These are phyloP conservation scores for Claviceps africana DNA, from an alignment of 2,329 filamentous ascomycete species.

Conservation along the genomic window DNA sequence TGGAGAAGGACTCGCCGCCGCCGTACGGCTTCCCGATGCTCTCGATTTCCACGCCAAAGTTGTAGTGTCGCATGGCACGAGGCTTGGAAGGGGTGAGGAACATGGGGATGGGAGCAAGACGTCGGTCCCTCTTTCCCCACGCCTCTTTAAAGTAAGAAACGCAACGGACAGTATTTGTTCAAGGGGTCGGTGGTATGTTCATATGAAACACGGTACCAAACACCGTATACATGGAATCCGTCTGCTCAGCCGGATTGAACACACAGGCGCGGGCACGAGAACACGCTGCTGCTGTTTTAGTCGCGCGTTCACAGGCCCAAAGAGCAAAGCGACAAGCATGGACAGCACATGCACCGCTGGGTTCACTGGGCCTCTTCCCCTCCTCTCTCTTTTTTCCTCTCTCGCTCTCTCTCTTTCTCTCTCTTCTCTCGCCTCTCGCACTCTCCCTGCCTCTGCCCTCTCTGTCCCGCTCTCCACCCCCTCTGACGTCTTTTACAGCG, in stretches of 20 bases:
- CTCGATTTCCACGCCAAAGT: constrained; percentile 27
- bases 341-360: background rate
- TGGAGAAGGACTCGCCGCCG: constrained; percentile 21
- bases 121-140: background rate
- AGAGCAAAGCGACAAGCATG: background rate
- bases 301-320: background rate
- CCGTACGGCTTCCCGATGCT: constrained; percentile 24
- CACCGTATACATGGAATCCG: background rate
- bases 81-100: background rate
- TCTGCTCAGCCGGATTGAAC: background rate
- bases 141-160: background rate
- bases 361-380: background rate
- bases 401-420: too few species aligned
- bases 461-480: too few species aligned
- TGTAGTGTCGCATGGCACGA: constrained; percentile 18
- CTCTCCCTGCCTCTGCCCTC: too few species aligned
- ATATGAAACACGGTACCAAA: background rate
- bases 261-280: background rate
- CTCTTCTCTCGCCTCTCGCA: too few species aligned
- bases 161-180: background rate
- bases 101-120: background rate
- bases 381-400: background rate
- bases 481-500: background rate
- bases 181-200: background rate
- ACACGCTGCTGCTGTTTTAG: background rate